Conservation (phyloP, 2,329 filamentous ascomycete genomes). For the Bipolaris cookei region DNA sequence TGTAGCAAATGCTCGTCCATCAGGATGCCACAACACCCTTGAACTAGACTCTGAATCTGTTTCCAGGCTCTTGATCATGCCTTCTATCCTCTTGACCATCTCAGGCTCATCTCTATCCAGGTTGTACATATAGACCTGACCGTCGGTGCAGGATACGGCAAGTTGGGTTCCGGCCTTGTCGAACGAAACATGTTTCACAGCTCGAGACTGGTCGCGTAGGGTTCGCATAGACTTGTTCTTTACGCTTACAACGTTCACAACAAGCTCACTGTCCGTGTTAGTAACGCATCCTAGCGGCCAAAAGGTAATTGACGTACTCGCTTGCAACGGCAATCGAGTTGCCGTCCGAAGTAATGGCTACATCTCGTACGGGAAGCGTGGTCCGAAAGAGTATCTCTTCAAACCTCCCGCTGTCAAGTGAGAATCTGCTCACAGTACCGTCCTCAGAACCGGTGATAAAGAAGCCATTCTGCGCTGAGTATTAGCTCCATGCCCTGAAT, state of each 20-base stretch:
- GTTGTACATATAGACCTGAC: constrained; percentile 88
- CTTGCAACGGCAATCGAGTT: constrained; percentile 95
- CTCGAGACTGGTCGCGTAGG: constrained; percentile 80
- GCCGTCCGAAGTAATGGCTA: constrained; percentile 79
- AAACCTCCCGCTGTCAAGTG: constrained; percentile 74
- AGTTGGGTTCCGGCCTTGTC: constrained; percentile 78
- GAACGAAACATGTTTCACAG: constrained; percentile 91
- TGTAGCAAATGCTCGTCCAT: constrained; percentile 87
- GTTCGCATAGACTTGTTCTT: constrained; percentile 79
- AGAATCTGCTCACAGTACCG: constrained; percentile 93
- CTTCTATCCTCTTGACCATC: constrained; percentile 82
- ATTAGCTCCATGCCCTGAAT: constrained; percentile 23
- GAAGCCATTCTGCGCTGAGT: constrained; percentile 67
- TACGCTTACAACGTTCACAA: constrained; percentile 86
- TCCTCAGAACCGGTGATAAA: constrained; percentile 93
- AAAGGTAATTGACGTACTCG: constrained; percentile 64
- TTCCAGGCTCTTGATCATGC: constrained; percentile 80
- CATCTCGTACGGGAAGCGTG: constrained; percentile 83
- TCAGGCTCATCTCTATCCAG: constrained; percentile 78
- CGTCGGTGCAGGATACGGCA: constrained; percentile 85
- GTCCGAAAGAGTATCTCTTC: constrained; percentile 83
- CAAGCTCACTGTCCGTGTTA: constrained; percentile 68
- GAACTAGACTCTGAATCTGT: constrained; percentile 77
- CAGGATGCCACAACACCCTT: constrained; percentile 86
- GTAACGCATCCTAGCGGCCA: constrained; percentile 8